phyloP scores from a whole-genome alignment of 257 asterid genomes.

The Rauvolfia tetraphylla region DNA sequence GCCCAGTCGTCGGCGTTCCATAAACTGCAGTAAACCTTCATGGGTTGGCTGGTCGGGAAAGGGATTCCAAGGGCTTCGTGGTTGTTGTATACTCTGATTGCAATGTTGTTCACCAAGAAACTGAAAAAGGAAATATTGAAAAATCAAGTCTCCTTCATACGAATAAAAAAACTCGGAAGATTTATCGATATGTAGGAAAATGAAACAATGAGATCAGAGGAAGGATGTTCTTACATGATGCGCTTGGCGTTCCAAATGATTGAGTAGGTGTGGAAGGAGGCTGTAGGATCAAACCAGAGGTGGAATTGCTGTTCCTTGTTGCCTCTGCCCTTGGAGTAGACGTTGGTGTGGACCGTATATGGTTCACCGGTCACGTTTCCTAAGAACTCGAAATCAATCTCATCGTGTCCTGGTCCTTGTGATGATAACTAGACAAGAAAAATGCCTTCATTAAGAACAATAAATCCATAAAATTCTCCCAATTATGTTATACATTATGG shows the following conservation, averaged over 20 bases:
- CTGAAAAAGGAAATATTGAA: not conserved
- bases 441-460: not conserved
- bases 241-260: conserved; percentile 22
- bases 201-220: not conserved
- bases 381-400: conserved; percentile 26
- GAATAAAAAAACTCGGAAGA: no score
- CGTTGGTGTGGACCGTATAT: conserved; percentile 21
- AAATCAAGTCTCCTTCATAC: no score
- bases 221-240: conserved; percentile 16
- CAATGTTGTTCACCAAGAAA: conserved; percentile 23
- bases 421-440: conserved; percentile 18
- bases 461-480: not conserved
- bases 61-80: conserved; percentile 20
- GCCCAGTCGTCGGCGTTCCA: conserved; percentile 28
- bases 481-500: not conserved
- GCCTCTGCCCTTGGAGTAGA: conserved; percentile 23
- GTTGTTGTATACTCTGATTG: conserved; percentile 21
- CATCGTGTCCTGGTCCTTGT: conserved; percentile 14
- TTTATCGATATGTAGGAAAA: no score
- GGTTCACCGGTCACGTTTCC: conserved; percentile 22
- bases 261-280: conserved; percentile 22
- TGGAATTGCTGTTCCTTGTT: conserved; percentile 17
- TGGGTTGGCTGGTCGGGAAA: conserved; percentile 19
- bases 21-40: conserved; percentile 18
- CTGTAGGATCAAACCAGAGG: conserved; percentile 29